phyloP scores from a whole-genome alignment of 306 rosid species.

The Casuarina cunninghamiana region DNA sequence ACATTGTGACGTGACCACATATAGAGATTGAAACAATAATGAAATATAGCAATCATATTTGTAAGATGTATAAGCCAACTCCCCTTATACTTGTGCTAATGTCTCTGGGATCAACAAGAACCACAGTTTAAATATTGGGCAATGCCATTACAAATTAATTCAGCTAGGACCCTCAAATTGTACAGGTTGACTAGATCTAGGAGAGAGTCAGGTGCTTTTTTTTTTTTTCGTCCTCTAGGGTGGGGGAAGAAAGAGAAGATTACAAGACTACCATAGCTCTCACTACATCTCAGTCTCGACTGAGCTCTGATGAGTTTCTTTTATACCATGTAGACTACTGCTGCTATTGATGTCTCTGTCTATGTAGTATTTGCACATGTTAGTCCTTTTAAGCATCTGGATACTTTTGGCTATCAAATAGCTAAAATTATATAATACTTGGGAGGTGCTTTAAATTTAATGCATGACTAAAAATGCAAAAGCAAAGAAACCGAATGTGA shows the following conservation, averaged over 20 bases:
- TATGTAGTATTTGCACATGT: neutral
- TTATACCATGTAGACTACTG: neutral
- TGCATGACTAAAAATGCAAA: neutral
- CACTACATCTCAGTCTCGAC: too few species aligned
- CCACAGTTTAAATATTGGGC: neutral
- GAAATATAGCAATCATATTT: constrained; percentile 1
- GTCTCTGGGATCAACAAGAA: neutral
- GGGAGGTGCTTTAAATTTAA: neutral
- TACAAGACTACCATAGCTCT: too few species aligned
- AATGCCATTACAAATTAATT: neutral
- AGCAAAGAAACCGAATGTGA: neutral
- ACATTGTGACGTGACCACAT: constrained; percentile 10
- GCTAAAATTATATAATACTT: neutral
- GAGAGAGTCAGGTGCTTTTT: neutral
- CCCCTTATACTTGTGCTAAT: neutral
- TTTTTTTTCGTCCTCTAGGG: neutral
- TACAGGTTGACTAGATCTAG: neutral
- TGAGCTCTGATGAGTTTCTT: neutral
- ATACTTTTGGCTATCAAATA: neutral
- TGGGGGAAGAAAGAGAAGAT: neutral
- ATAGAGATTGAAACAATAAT: neutral
- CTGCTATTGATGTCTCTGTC: neutral
- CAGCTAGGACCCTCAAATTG: neutral
- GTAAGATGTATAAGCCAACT: neutral
- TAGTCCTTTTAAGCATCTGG: neutral